Evolutionary conservation across 176 grass and related monocot species (phyloP), one percentile per base, ranked within the genome.

Genomic region (Tillandsia leiboldiana): DNA sequence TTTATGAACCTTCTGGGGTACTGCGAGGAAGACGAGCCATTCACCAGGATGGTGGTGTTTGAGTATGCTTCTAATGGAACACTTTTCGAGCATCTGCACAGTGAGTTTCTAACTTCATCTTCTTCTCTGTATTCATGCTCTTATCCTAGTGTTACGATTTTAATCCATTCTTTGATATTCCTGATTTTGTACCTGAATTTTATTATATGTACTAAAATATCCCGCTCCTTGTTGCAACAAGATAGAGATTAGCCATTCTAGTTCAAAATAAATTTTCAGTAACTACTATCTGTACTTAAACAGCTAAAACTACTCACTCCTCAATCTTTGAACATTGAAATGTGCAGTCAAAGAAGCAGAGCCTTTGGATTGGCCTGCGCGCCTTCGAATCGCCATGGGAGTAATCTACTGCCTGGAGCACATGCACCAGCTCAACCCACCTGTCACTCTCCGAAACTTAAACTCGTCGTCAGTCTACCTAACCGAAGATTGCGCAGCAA

Each of bases 11-110:
- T 97, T 53, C 68, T 97, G 52, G 93, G 94, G 15, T 90, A 85
- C 75, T 97, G 86, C 78, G 82, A 92, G 84, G 86, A 92, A 3
- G 94, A 97, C 77, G 80, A 92, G 71, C 89, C 84, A 42, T 92
- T 92, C 65, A 75, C 70, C 27, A 84, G 94, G 74, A 90, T 97
- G 76, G 82, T 97, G 83, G 89, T 97, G 67, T 97, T 93, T 54
- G 87, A 97, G 54, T 97, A 97, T 73, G 86, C 63, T 75, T 77
- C 94, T 81, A 92, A 93, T 82, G 89, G 94, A 48, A 87, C 89
- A 58, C 77, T 97, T 61, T 97, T 90, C 70, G 89, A 97, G 69
- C 86, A 79, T 23, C 80, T 97, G 64, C 86, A 97, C 62, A 82
- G 94, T 97, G 78, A 90, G 79, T 81, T 69, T 68, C 33, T 50